Evolutionary conservation across 2,329 filamentous ascomycete genomes (phyloP), one percentile per base, ranked within the genome.

Genomic region (Penicillium sp.): DNA sequence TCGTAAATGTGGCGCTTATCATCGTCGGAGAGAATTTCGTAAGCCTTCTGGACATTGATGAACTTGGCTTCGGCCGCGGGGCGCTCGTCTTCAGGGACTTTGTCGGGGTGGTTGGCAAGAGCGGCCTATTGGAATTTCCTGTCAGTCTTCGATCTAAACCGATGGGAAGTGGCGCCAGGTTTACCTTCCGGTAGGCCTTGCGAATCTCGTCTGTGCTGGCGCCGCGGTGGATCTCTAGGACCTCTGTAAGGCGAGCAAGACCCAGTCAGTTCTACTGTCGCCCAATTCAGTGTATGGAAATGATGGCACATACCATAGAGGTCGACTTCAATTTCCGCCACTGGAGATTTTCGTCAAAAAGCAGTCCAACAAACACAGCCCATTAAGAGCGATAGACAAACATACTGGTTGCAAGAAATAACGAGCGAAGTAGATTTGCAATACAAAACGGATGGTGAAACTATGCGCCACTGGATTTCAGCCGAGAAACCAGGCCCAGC

Each of bases 1-100:
- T 99, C 95, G 82, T 99, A 99, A 64, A 96, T 80, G 59, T 91
- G 85, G 72, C 95, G 90, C 78, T 96, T 97, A 64, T 98, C 88
- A 65, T 98, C 94, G 83, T 99, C 94, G 80, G 87, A 90, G 58
- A 99, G 92, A 75, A 99, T 98, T 76, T 99, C 95, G 83, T 99
- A 99, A 70, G 95, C 95, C 80, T 96, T 90, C 62, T 91, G 93
- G 60, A 96, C 89, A 58, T 88, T 83, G 81, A 99, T 99, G 87
- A 99, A 99, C 74, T 89, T 93, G 73, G 88, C 84, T 77, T 98
- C 95, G 62, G 95, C 92, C 68, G 89, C 90, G 74, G 88, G 89
- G 69, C 94, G 89, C 73, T 93, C 88, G 30, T 90, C 87, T 78
- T 94, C 92, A 69, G 93, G 84, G 59, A 96, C 95, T 81, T 99